phyloP scores from a whole-genome alignment of 2,329 filamentous ascomycete genomes.

The Penicillium vulpinum region DNA sequence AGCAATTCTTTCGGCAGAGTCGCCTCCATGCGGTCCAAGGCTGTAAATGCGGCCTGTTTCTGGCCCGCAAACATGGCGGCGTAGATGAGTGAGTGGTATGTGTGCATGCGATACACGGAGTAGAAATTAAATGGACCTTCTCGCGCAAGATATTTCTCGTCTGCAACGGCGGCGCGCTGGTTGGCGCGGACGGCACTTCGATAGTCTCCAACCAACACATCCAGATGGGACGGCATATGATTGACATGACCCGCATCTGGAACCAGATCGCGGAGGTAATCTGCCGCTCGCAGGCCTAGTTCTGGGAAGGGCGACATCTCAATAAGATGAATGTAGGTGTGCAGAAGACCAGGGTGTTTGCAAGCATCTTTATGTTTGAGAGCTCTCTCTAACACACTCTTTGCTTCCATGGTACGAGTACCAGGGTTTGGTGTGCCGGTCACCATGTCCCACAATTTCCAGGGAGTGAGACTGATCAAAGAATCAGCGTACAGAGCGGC shows the following conservation, averaged over 20 bases:
- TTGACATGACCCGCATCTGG: slow-evolving; percentile 70
- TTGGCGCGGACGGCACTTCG: slow-evolving; percentile 66
- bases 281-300: slow-evolving; percentile 59
- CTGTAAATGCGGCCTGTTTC: slow-evolving; percentile 62
- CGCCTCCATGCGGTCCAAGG: slow-evolving; percentile 59
- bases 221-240: slow-evolving; percentile 77
- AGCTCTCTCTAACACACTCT: slow-evolving; percentile 59
- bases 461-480: slow-evolving; percentile 65
- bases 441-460: slow-evolving; percentile 63
- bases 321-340: slow-evolving; percentile 76
- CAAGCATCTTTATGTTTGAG: slow-evolving; percentile 52
- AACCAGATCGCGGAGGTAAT: slow-evolving; percentile 63
- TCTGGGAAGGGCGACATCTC: slow-evolving; percentile 73
- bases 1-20: slow-evolving; percentile 65
- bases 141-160: slow-evolving; percentile 63
- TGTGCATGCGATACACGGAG: slow-evolving; percentile 71
- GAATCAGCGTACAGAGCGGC: slow-evolving; percentile 64
- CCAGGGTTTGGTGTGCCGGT: slow-evolving; percentile 58
- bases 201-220: slow-evolving; percentile 73
- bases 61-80: slow-evolving; percentile 75
- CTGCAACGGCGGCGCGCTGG: slow-evolving; percentile 63
- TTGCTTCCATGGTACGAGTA: slow-evolving; percentile 60
- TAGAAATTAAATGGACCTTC: slow-evolving; percentile 69
- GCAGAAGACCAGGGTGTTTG: slow-evolving; percentile 68
- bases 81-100: slow-evolving; percentile 75